Evolutionary conservation across 108 stramenopile species (phyloP).

Genomic region (Nitzschia palea): DNA sequence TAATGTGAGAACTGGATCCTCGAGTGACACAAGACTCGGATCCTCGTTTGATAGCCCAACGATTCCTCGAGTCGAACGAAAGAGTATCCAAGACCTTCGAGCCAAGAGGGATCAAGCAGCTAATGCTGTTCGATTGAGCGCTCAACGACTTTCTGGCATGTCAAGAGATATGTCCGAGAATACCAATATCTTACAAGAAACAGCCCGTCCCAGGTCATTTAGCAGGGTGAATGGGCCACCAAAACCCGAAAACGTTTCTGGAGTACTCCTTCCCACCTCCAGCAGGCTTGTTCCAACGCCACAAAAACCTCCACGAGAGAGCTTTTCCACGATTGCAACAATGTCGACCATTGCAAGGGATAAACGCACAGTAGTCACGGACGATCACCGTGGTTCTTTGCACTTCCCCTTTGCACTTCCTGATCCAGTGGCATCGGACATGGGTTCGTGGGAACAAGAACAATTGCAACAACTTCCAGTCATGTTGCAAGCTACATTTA

Average conservation of each 20-base stretch:
- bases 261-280: too few relatives aligned
- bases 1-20: not conserved
- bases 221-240: slow-evolving; percentile 14
- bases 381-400: too few relatives aligned
- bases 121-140: slow-evolving; percentile 1
- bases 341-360: too few relatives aligned
- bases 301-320: too few relatives aligned
- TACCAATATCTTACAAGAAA: not conserved
- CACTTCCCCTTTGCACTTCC: too few relatives aligned
- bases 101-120: slow-evolving; percentile 21
- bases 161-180: not conserved
- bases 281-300: too few relatives aligned
- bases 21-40: not conserved
- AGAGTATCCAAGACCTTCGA: not conserved
- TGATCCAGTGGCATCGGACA: too few relatives aligned
- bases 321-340: too few relatives aligned
- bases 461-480: slow-evolving; percentile 11
- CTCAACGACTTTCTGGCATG: slow-evolving; percentile 1
- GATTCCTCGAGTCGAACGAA: not conserved
- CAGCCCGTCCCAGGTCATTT: not conserved
- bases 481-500: not conserved
- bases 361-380: too few relatives aligned
- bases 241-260: slow-evolving; percentile 1
- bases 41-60: not conserved
- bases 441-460: slow-evolving; percentile 21